Conservation (phyloP, 371 early-diverging fungal species). For the Coemansia sp. region DNA sequence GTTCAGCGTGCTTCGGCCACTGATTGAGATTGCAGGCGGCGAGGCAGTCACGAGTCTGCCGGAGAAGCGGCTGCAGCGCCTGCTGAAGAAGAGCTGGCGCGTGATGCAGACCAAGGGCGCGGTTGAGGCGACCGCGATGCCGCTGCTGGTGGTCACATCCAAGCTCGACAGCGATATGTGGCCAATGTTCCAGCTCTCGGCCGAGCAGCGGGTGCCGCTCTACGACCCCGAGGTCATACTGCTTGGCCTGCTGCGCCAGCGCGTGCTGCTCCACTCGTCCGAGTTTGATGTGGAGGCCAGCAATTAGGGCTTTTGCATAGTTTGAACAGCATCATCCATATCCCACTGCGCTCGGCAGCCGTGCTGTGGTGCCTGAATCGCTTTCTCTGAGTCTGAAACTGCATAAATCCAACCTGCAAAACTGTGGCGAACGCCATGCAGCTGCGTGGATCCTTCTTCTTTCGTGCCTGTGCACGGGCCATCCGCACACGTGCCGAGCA, state of each 20-base stretch:
- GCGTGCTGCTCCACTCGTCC: constrained; percentile 10
- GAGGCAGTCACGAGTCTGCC: constrained; percentile 23
- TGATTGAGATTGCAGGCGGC: constrained; percentile 46
- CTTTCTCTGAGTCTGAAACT: no score
- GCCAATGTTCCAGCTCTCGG: constrained; percentile 14
- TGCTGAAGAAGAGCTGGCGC: constrained; percentile 19
- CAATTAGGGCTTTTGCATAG: no score
- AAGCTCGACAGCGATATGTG: constrained; percentile 31
- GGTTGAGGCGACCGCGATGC: constrained; percentile 10
- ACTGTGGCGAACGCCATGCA: no score
- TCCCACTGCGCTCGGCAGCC: no score
- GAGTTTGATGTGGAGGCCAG: constrained; percentile 10
- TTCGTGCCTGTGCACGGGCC: neutral
- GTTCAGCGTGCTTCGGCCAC: constrained; percentile 24
- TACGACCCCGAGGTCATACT: constrained; percentile 31
- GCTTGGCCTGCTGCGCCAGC: constrained; percentile 37
- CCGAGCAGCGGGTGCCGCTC: constrained; percentile 17
- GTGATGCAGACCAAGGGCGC: neutral
- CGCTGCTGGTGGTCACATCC: constrained; percentile 43
- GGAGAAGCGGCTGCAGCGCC: constrained; percentile 8
- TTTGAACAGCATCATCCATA: neutral
- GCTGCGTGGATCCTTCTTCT: no score
- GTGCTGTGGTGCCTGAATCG: no score
- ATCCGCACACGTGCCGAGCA: neutral
- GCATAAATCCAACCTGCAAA: no score